Conservation (phyloP, 2,329 filamentous ascomycete species). For the Colletotrichum echinochloae region DNA sequence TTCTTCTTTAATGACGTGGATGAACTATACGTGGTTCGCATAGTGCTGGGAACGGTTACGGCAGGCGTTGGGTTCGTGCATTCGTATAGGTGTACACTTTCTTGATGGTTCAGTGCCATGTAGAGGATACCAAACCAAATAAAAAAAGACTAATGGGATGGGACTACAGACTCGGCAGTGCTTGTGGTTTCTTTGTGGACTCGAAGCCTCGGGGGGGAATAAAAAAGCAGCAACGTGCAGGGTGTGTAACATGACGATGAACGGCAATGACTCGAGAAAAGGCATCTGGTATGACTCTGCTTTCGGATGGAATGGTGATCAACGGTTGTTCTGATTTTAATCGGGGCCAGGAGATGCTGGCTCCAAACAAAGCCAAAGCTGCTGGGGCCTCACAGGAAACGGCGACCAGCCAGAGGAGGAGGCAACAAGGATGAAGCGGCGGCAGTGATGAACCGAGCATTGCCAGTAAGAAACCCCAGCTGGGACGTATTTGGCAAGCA, state of each 20-base stretch:
- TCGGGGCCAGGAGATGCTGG: conserved; percentile 13
- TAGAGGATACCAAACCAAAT: conserved; percentile 34
- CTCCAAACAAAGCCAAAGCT: neutral
- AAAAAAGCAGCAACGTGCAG: neutral
- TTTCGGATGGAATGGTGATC: conserved; percentile 35
- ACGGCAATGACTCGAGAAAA: conserved; percentile 7
- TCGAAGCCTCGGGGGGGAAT: neutral
- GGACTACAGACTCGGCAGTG: conserved; percentile 8
- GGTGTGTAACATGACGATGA: conserved; percentile 5
- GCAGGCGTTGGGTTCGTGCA: conserved; percentile 27
- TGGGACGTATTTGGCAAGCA: neutral
- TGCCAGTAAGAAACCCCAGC: neutral
- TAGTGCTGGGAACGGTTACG: conserved; percentile 1
- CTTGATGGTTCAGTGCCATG: conserved; percentile 17
- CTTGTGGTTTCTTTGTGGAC: conserved; percentile 1
- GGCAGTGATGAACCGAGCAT: neutral
- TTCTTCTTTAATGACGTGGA: conserved; percentile 11
- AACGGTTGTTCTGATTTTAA: conserved; percentile 27
- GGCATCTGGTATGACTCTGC: conserved; percentile 26
- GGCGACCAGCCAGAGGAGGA: neutral
- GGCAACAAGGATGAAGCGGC: neutral
- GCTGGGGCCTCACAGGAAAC: neutral
- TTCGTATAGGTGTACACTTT: conserved; percentile 11
- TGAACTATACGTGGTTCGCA: neutral
- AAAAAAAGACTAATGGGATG: conserved; percentile 23